Evolutionary conservation across 164 flowering plant species (phyloP).

Genomic region (Protea cynaroides): DNA sequence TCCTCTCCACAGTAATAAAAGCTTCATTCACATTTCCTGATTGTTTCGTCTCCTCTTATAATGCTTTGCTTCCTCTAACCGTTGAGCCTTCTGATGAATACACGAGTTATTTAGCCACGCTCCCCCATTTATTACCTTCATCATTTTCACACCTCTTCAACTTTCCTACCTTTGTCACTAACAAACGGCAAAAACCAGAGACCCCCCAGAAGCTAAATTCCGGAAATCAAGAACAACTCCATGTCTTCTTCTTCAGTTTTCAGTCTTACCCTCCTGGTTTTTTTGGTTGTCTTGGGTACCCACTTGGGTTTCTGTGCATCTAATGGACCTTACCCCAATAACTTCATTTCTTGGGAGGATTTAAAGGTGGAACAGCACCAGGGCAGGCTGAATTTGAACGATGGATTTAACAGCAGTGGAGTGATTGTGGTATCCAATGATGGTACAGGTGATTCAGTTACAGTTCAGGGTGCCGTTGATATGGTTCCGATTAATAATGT

Average conservation of each 20-base stretch:
- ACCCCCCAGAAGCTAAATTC: not conserved
- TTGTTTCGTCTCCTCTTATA: conserved; percentile 7
- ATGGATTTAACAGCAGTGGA: conserved; percentile 5
- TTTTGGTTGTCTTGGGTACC: not conserved
- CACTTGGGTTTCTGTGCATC: conserved; percentile 2
- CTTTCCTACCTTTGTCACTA: not conserved
- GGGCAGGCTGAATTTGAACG: conserved; percentile 9
- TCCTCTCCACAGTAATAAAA: no score
- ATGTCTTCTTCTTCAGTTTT: conserved; percentile 8
- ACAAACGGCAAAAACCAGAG: not conserved
- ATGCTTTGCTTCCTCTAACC: not conserved
- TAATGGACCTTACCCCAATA: not conserved
- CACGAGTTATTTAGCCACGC: conserved; percentile 5
- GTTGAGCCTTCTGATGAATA: not conserved
- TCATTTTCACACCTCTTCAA: conserved; percentile 9
- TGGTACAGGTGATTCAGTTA: conserved; percentile 55
- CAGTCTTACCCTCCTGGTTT: not conserved
- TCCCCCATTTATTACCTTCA: conserved; percentile 25
- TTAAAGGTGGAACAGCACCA: conserved; percentile 23
- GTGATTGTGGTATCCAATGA: conserved; percentile 59
- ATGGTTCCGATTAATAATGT: conserved; percentile 53
- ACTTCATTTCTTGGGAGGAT: conserved; percentile 65
- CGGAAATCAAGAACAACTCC: not conserved
- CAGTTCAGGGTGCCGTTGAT: conserved; percentile 80
- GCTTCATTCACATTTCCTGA: conserved; percentile 10